Evolutionary conservation across 345 rosid species (phyloP), one percentile per base, ranked within the genome.

Genomic region (Citropsis articulata): DNA sequence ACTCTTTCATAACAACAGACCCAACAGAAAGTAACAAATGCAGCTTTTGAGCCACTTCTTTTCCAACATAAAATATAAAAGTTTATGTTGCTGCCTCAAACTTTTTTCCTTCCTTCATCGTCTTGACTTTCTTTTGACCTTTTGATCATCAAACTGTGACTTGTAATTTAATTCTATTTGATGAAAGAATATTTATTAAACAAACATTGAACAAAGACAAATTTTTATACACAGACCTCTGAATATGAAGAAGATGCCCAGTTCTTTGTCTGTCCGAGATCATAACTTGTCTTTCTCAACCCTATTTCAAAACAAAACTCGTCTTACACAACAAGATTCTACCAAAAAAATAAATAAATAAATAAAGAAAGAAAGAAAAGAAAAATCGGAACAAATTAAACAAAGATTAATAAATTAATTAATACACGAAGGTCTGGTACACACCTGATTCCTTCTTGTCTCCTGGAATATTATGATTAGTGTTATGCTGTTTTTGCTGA

Each of bases 211-310:
- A 71, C 74, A 75, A 71, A 71, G 76, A 78, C 66, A 73, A 63
- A 72, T 64, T 53, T 18, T 14, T 8, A 5, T 38, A 70, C 19
- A 67, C 77, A 27, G 24, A 91, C 91, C 90, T 87, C 88, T 75
- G 81, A n/a, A 74, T 53, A 68, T 75, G 85, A 66, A 73, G 80
- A 56, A 79, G 76, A 65, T 75, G 48, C 77, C 84, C 77, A 76
- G 81, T 66, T 85, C 78, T 83, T 88, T 63, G 81, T 81, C 84
- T 77, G 84, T 71, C 86, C 89, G 81, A 56, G 60, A 81, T 83
- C 76, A 81, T 66, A 60, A 60, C 80, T 77, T 70, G 86, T 75
- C 70, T 64, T 81, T 80, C 73, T 80, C 74, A 78, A 33, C 59
- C 80, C 88, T 86, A 36, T 65, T 31, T 25, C 25, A 57, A 5